phyloP scores from a whole-genome alignment of 169 alveolate species.

The Plasmodium gallinaceum region DNA sequence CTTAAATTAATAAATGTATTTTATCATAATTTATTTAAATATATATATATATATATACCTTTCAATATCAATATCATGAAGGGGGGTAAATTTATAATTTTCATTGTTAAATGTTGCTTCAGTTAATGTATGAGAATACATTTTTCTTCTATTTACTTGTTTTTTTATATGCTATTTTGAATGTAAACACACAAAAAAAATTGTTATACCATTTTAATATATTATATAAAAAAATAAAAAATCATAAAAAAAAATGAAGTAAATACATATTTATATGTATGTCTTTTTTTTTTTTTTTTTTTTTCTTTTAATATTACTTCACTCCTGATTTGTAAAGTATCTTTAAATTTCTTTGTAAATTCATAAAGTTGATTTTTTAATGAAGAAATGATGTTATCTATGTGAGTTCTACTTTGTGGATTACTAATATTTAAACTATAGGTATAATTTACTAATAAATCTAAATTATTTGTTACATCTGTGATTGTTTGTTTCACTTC shows the following conservation, averaged over 20 bases:
- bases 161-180: constrained; percentile 79
- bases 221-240: background rate
- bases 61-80: constrained; percentile 56
- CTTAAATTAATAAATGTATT: background rate
- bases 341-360: constrained; percentile 84
- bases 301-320: constrained; percentile 34
- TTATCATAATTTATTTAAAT: background rate
- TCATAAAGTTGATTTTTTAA: constrained; percentile 49
- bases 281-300: background rate
- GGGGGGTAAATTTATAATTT: constrained; percentile 52
- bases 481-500: constrained; percentile 79
- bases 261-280: background rate
- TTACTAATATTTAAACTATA: constrained; percentile 32
- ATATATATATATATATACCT: constrained; percentile 8
- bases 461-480: constrained; percentile 57
- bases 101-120: constrained; percentile 59
- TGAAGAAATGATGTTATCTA: constrained; percentile 43
- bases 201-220: background rate
- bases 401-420: constrained; percentile 47
- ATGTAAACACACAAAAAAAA: background rate
- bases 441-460: constrained; percentile 18
- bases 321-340: constrained; percentile 82
- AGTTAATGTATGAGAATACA: constrained; percentile 76
- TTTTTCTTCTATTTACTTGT: constrained; percentile 82
- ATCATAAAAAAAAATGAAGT: background rate